phyloP scores from a whole-genome alignment of 192 early-diverging fungal genomes.

The Polychytrium aggregatum region DNA sequence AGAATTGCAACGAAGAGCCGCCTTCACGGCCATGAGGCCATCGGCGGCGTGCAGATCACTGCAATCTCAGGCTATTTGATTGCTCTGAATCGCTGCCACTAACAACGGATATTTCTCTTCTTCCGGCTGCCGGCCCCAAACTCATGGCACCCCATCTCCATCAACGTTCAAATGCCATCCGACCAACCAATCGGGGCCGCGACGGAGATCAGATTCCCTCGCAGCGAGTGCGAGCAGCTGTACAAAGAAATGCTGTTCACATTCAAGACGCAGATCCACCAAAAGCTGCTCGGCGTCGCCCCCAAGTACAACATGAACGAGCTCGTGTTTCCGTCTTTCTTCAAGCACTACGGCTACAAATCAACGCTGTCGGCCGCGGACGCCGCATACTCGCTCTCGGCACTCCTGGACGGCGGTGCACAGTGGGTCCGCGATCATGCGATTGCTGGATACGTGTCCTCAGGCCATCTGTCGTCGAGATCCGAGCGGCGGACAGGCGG shows the following conservation, averaged over 20 bases:
- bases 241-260: conserved; percentile 57
- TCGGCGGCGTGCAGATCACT: too few relatives aligned
- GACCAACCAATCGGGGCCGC: too few relatives aligned
- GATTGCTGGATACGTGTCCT: background rate
- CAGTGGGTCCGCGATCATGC: conserved; percentile 20
- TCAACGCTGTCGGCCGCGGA: conserved; percentile 61
- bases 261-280: conserved; percentile 44
- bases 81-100: background rate
- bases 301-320: conserved; percentile 67
- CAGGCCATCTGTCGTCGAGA: too few relatives aligned
- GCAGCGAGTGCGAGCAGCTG: conserved; percentile 62
- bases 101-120: background rate
- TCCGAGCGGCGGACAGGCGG: conserved; percentile 4
- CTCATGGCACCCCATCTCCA: background rate
- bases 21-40: background rate
- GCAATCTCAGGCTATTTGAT: too few relatives aligned
- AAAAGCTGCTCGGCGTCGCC: conserved; percentile 53
- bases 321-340: conserved; percentile 68
- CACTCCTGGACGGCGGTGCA: conserved; percentile 53
- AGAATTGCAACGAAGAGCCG: background rate
- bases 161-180: too few relatives aligned
- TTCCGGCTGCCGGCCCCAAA: background rate
- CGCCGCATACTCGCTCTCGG: conserved; percentile 65
- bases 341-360: conserved; percentile 58
- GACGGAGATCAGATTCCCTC: conserved; percentile 64